Conservation (phyloP, 768 basidiomycete species). For the Russula emetica region DNA sequence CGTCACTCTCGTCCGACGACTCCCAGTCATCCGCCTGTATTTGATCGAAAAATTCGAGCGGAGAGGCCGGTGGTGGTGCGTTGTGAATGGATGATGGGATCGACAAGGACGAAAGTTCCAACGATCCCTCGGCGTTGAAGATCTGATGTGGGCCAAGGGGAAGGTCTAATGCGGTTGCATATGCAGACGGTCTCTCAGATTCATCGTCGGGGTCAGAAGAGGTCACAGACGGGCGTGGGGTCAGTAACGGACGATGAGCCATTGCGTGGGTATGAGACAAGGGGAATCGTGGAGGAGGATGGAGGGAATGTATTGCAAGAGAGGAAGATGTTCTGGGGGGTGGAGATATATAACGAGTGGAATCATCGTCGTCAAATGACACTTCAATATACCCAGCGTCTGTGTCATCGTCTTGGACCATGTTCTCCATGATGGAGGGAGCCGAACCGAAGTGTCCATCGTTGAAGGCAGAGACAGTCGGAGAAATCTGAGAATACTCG, state of each 20-base stretch:
- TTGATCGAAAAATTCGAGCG: conserved; percentile 70
- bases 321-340: conserved; percentile 28
- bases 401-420: conserved; percentile 21
- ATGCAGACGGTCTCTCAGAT: conserved; percentile 27
- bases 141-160: conserved; percentile 6
- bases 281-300: conserved; percentile 25
- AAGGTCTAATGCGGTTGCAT: conserved; percentile 22
- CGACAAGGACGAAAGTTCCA: conserved; percentile 46
- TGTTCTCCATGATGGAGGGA: conserved; percentile 29
- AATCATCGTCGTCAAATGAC: conserved; percentile 5
- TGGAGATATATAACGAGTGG: conserved; percentile 26
- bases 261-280: neutral
- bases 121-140: conserved; percentile 32
- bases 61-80: conserved; percentile 60
- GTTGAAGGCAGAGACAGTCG: conserved; percentile 76
- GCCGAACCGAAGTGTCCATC: conserved; percentile 44
- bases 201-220: conserved; percentile 29
- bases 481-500: conserved; percentile 66
- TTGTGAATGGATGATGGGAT: conserved; percentile 49
- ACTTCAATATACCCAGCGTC: conserved; percentile 1
- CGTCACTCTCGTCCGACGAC: conserved; percentile 46
- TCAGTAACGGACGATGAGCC: conserved; percentile 1
- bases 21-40: conserved; percentile 68
- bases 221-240: conserved; percentile 14
- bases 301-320: conserved; percentile 22